These are phyloP conservation scores for Musa schizocarpa DNA, from an alignment of 176 grass and related monocot species.

Conservation along the genomic window DNA sequence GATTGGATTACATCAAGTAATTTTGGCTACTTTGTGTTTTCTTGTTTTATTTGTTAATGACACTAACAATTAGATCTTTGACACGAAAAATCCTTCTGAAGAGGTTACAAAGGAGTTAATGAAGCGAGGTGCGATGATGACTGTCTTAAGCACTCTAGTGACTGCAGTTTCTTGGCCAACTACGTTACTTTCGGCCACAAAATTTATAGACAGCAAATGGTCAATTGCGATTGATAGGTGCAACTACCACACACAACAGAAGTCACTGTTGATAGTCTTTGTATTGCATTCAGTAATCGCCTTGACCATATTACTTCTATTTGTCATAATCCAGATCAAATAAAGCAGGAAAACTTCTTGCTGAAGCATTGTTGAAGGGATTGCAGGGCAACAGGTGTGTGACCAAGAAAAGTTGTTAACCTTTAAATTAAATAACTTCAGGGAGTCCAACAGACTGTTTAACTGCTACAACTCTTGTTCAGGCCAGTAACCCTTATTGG, in stretches of 20 bases:
- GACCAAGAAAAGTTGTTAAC: not conserved
- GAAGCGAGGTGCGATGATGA: conserved; percentile 82
- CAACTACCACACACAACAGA: not conserved
- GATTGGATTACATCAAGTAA: conserved; percentile 90
- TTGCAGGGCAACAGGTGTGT: conserved; percentile 78
- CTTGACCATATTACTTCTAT: not conserved
- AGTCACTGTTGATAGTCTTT: not conserved
- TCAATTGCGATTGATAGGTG: conserved; percentile 82
- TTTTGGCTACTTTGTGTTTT: conserved; percentile 8
- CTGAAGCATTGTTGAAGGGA: conserved; percentile 65
- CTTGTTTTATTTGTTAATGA: not conserved
- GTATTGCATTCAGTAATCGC: no score
- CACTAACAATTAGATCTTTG: not conserved
- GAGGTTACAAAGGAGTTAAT: conserved; percentile 65
- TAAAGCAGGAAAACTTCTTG: conserved; percentile 88
- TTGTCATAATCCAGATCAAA: conserved; percentile 44
- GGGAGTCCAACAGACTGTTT: no score
- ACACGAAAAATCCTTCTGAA: conserved; percentile 6
- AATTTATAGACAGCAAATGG: conserved; percentile 94
- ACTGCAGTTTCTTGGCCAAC: conserved; percentile 77
- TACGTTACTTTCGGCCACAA: conserved; percentile 54
- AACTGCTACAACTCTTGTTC: not conserved
- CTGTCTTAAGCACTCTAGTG: conserved; percentile 53
- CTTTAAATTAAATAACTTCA: no score
- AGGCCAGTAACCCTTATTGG: conserved; percentile 83